Evolutionary conservation across 148 eudicot genomes (phyloP).

Genomic region (Mesembryanthemum crystallinum): DNA sequence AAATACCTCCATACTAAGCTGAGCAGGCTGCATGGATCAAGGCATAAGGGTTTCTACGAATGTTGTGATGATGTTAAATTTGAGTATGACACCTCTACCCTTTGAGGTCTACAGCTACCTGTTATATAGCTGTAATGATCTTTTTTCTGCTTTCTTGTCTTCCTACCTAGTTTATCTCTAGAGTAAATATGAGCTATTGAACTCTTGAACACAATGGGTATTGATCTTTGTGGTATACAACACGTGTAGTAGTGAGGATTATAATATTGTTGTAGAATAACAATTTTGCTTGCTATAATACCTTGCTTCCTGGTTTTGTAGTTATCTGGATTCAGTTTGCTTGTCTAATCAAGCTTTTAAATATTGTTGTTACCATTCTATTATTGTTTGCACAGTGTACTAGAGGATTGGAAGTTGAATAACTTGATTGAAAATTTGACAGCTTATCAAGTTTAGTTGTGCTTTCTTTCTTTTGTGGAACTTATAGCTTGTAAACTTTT

Average conservation of each 20-base stretch:
- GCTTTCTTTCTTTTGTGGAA: neutral
- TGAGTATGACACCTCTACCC: neutral
- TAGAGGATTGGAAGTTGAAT: neutral
- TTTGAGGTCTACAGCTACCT: no score
- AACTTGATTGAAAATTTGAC: neutral
- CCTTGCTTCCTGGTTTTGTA: neutral
- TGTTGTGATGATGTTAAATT: neutral
- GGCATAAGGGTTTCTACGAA: neutral
- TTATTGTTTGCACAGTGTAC: neutral
- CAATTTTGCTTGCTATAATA: neutral
- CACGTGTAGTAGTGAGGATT: neutral
- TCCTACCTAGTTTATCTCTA: neutral
- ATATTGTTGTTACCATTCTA: neutral
- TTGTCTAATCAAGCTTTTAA: neutral
- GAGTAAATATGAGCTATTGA: neutral
- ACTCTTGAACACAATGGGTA: neutral
- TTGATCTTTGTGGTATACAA: neutral
- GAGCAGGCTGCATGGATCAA: neutral
- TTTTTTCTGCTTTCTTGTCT: neutral
- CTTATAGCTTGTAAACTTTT: neutral
- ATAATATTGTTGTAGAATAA: neutral
- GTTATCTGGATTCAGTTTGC: neutral
- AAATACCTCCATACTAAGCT: constrained; percentile 6
- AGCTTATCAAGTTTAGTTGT: neutral
- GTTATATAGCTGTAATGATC: neutral